Conservation (phyloP, 768 basidiomycete genomes). For the Boletellus ananiceps region DNA sequence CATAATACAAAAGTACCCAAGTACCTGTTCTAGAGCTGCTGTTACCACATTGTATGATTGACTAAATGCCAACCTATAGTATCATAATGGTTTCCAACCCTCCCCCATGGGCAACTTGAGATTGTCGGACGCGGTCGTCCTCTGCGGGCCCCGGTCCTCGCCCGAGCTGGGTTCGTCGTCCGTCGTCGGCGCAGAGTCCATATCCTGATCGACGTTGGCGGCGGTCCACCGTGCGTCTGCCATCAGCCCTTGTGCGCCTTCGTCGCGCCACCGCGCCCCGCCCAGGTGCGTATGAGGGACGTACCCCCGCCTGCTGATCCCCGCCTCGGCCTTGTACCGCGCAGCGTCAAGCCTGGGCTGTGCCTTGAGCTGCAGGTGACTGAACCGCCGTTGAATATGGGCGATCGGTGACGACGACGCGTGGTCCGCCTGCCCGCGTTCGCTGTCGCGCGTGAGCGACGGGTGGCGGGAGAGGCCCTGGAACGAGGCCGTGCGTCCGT, state of each 20-base stretch:
- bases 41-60: neutral
- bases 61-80: neutral
- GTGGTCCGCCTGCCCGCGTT: conserved; percentile 15
- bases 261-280: conserved; percentile 27
- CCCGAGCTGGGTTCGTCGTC: conserved; percentile 24
- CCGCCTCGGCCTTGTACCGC: conserved; percentile 69
- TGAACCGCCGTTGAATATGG: conserved; percentile 43
- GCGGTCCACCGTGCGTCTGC: conserved; percentile 31
- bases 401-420: conserved; percentile 29
- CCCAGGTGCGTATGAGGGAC: conserved; percentile 36
- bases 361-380: conserved; percentile 33
- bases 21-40: conserved; percentile 4
- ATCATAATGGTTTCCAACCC: conserved; percentile 46
- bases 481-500: conserved; percentile 16
- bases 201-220: conserved; percentile 19
- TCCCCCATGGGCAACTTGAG: conserved; percentile 60
- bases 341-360: conserved; percentile 59
- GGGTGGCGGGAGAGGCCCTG: conserved; percentile 36
- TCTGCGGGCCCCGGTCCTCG: conserved; percentile 12
- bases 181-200: conserved; percentile 19
- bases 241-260: conserved; percentile 38
- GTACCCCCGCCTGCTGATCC: conserved; percentile 56
- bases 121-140: conserved; percentile 35
- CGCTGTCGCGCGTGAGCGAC: conserved; percentile 31
- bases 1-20: conserved; percentile 19